Evolutionary conservation across 768 basidiomycete species (phyloP), one percentile per base, ranked within the genome.

Genomic region (Aureoboletus auriporus): DNA sequence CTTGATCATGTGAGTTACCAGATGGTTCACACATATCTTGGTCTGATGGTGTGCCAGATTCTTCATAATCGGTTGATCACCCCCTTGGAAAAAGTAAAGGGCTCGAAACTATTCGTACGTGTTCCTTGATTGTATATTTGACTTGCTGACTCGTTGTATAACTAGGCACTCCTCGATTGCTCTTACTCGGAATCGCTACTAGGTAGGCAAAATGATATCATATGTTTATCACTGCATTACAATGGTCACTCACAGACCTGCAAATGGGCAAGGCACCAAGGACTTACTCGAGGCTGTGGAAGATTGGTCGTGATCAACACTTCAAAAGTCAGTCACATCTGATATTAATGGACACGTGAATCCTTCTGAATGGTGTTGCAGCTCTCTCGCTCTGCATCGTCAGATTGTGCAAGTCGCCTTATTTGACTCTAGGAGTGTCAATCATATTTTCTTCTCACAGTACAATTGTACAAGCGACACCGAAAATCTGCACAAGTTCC

Each of bases 171-270:
- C n/a, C n/a, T n/a, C n/a, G n/a, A 65, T 16, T 65, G 63, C 6
- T 67, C 62, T 16, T 65, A 67, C 14, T 67, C 64, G 0, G 64
- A 67, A 14, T 55, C 38, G 7, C 37, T 65, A 4, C 38, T 65
- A 20, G 56, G 64, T 67, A 42, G 12, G 30, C 12, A 12, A 31
- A 30, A 31, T 31, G 12, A n/a, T 43, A 45, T 50, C 8, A 37
- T 28, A 11, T 14, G n/a, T 8, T 29, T 10, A 2, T 40, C 23
- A 16, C 8, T n/a, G 7, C 26, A 12, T 30, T 23, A 16, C 10
- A 23, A 35, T 14, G 6, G 16, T n/a, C 4, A 14, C n/a, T 20
- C 9, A 16, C 12, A 56, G 55, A 56, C 30, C 36, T 56, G 17
- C 36, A 44, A 6, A 41, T 27, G 35, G 23, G 26, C 20, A 38